Percentiles rank a stretch among this genome's conserved stretches.
phyloP scores from a whole-genome alignment of 139 green algal genomes.

The Eudorina sp. region DNA sequence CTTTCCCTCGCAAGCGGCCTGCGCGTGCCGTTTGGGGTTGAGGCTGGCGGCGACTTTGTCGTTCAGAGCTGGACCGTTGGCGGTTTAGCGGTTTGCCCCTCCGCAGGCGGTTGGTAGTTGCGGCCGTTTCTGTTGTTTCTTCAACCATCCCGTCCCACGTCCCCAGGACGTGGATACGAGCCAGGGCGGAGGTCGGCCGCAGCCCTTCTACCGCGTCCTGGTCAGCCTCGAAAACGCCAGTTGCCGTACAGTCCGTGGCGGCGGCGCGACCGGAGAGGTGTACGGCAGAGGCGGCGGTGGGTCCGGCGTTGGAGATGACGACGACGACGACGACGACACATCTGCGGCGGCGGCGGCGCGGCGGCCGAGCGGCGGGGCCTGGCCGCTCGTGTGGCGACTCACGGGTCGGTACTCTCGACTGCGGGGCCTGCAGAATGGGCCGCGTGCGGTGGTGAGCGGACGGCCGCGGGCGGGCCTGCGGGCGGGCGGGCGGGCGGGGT shows the following conservation, averaged over 20 bases:
- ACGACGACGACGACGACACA: neutral
- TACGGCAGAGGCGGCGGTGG: neutral
- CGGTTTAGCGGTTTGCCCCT: no score
- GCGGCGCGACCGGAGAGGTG: neutral
- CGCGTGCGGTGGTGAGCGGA: neutral
- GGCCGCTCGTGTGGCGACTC: neutral
- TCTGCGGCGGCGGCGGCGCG: neutral
- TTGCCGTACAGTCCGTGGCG: no score
- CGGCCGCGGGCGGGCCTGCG: neutral
- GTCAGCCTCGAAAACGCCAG: constrained; percentile 46
- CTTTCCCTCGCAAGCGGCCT: no score
- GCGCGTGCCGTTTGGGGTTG: no score
- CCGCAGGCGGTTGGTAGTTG: no score
- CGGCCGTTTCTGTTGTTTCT: no score
- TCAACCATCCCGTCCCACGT: no score
- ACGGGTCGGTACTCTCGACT: neutral
- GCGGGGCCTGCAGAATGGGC: neutral
- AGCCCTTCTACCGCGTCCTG: constrained; percentile 77
- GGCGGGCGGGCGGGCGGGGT: neutral
- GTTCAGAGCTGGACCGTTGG: no score
- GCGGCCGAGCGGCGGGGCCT: neutral
- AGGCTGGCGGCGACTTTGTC: no score
- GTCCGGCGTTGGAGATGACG: neutral
- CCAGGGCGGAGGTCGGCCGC: constrained; percentile 50
- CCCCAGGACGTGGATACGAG: no score